Evolutionary conservation across 2,329 filamentous ascomycete species (phyloP).

Genomic region (Annulohypoxylon truncatum): DNA sequence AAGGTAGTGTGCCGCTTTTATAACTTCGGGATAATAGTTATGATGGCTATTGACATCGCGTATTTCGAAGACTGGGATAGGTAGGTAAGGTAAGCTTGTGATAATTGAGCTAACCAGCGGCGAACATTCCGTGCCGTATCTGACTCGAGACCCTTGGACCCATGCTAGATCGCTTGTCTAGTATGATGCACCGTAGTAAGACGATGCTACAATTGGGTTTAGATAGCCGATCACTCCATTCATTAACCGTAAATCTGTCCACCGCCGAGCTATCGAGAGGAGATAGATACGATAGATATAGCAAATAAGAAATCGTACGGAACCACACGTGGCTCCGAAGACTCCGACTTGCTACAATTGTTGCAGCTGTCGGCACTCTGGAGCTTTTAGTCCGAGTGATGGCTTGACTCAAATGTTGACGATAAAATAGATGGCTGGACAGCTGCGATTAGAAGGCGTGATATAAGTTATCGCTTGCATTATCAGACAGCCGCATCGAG

Average conservation of each 20-base stretch:
- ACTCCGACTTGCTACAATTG: background rate
- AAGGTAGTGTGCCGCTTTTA: background rate
- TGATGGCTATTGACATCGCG: background rate
- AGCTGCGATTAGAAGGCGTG: slow-evolving; percentile 27
- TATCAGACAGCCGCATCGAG: slow-evolving; percentile 37
- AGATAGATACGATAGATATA: background rate
- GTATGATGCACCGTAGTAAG: background rate
- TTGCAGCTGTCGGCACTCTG: slow-evolving; percentile 7
- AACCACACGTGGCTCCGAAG: slow-evolving; percentile 10
- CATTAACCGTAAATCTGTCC: background rate
- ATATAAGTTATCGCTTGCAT: slow-evolving; percentile 27
- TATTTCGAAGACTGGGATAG: background rate
- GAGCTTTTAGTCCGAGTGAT: slow-evolving; percentile 22
- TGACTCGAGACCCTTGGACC: slow-evolving; percentile 3
- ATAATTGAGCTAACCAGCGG: background rate
- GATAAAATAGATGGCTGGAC: slow-evolving; percentile 9
- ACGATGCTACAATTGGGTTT: slow-evolving; percentile 7
- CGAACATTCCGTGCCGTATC: background rate
- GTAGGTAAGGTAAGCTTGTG: slow-evolving; percentile 5
- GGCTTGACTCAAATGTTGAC: slow-evolving; percentile 12
- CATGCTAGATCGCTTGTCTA: slow-evolving; percentile 1
- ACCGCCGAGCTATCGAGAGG: background rate
- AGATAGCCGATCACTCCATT: slow-evolving; percentile 8
- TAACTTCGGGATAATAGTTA: background rate
- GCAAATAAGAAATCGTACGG: slow-evolving; percentile 7